A percentile compares a stretch with the other conserved stretches of the same genome.
Evolutionary conservation across 495 filamentous ascomycete genomes (phyloP).

Genomic region (Chaetomidium leptoderma): DNA sequence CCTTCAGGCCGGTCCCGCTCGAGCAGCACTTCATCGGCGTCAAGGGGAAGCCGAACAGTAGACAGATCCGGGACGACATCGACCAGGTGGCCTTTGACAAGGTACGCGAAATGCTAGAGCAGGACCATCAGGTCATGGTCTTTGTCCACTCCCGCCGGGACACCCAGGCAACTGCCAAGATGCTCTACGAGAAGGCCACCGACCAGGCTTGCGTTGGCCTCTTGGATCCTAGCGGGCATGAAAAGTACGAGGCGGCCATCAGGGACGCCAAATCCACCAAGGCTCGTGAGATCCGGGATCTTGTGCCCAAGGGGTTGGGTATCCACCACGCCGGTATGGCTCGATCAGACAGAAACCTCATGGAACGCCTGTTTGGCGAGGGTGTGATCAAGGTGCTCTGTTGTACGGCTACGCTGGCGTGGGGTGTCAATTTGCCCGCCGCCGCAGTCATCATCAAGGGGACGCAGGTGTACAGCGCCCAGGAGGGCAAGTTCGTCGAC

Average conservation of each 20-base stretch:
- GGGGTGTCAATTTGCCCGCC: conserved; percentile 98
- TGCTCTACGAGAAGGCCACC: conserved; percentile 77
- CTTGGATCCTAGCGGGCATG: conserved; percentile 71
- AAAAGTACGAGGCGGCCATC: conserved; percentile 65
- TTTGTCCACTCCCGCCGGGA: conserved; percentile 97
- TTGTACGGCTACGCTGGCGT: conserved; percentile 96
- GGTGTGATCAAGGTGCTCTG: conserved; percentile 92
- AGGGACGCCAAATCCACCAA: conserved; percentile 78
- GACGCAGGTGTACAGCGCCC: conserved; percentile 91
- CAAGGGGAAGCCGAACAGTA: conserved; percentile 81
- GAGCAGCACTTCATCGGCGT: conserved; percentile 97
- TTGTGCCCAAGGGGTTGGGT: conserved; percentile 84
- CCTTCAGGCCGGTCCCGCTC: conserved; percentile 91
- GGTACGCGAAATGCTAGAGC: conserved; percentile 84
- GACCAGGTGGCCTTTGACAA: conserved; percentile 86
- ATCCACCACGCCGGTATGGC: conserved; percentile 96
- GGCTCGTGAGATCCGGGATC: conserved; percentile 78
- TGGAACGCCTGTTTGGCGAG: conserved; percentile 83
- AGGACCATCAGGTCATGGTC: conserved; percentile 94
- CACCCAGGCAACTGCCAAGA: conserved; percentile 80
- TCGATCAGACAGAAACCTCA: conserved; percentile 84
- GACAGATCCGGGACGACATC: conserved; percentile 77
- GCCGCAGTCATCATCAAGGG: conserved; percentile 98
- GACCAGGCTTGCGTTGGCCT: conserved; percentile 73
- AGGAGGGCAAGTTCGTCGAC: conserved; percentile 94